Conservation (phyloP, 345 rosid species). For the Erysimum cheiranthoides region DNA sequence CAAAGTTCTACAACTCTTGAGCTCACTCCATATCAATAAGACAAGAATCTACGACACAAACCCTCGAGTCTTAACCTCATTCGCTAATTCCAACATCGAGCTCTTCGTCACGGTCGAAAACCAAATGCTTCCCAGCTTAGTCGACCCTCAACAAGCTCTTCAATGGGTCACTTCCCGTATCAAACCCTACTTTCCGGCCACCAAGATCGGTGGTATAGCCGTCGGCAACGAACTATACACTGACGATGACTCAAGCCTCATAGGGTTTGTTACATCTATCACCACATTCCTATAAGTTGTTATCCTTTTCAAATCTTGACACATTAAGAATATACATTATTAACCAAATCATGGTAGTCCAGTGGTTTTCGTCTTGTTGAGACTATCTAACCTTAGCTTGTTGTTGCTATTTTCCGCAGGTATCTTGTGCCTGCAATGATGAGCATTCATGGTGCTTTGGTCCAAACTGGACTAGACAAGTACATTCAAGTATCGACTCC, state of each 20-base stretch:
- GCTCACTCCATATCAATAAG: conserved; percentile 66
- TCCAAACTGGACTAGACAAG: conserved; percentile 70
- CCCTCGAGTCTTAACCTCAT: conserved; percentile 74
- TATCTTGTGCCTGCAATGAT: conserved; percentile 77
- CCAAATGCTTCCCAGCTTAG: conserved; percentile 60
- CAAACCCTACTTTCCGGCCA: conserved; percentile 72
- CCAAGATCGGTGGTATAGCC: conserved; percentile 69
- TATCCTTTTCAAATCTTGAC: conserved; percentile 1
- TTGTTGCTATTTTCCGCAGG: conserved; percentile 16
- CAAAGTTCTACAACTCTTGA: conserved; percentile 67
- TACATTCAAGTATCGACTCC: conserved; percentile 82
- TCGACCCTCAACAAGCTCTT: conserved; percentile 77
- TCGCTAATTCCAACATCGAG: conserved; percentile 74
- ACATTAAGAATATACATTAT: neutral
- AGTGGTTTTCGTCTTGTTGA: neutral
- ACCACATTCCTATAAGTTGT: conserved; percentile 18
- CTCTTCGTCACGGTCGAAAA: conserved; percentile 84
- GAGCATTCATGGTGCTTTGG: conserved; percentile 77
- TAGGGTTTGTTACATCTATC: conserved; percentile 42
- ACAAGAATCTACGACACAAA: conserved; percentile 89
- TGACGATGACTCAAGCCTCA: conserved; percentile 55
- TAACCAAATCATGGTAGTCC: neutral
- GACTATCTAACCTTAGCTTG: no score
- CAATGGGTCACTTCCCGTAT: conserved; percentile 76
- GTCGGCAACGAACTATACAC: conserved; percentile 83